Base-by-base conservation (phyloP, 2,329 filamentous ascomycete genomes). In the Pseudofabraea citricarpa region DNA sequence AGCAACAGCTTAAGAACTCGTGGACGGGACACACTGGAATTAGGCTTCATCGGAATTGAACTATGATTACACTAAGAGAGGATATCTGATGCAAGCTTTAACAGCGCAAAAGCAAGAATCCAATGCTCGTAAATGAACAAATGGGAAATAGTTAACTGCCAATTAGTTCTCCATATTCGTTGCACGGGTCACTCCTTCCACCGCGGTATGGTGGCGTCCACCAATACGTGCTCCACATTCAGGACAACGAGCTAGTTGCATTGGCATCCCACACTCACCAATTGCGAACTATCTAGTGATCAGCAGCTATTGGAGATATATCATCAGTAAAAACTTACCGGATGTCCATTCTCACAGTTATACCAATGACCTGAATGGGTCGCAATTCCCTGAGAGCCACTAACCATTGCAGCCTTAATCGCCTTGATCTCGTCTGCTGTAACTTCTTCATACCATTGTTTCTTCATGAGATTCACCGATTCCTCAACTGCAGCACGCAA, bases 261-360 rank as follows among this genome's bases (percentile, higher is more conserved):
- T 83, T 0, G 82, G 76, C 70, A 79, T 76, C 0, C 81, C 81
- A 50, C 81, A 85, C 46, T 85, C 77, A 0, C 80, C 80, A 13
- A 85, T 71, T 0, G 79, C 77, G 50, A 86, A 83, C 47, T 54
- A 40, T 32, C 15, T 4, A 16, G 24, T 18, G 29, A 13, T 46
- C 22, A 38, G 27, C 18, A 33, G 9, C n/a, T 22, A 5, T 13
- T 18, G 22, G 35, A 39, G 35, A 27, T 35, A 32, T 29, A 16
- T 19, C 24, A 2, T 26, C 3, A 23, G 21, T 10, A 41, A 10
- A 18, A 27, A 47, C 42, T 44, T 36, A 50, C 46, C 2, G 74
- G 71, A 55, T 83, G 77, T 3, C 72, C 71, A 41, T 79, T 77
- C 15, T 48, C 58, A 44, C 78, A 83, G 0, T 61, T 66, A 56